phyloP scores from a whole-genome alignment of 2,329 filamentous ascomycete genomes.

The Cercospora berteroae region DNA sequence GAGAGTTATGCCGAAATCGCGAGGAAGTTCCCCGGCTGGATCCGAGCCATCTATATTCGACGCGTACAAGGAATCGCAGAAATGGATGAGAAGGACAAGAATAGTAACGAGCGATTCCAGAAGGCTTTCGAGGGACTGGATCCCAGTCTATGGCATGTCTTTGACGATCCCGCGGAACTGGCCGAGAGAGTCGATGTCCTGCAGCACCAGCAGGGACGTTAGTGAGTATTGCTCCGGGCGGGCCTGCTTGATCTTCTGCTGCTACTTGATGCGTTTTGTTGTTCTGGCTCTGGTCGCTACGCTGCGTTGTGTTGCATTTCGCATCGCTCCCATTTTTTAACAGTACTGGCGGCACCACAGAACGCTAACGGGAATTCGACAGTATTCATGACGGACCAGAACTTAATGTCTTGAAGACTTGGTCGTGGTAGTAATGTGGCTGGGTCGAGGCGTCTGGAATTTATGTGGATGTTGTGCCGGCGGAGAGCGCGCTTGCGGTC shows the following conservation, averaged over 20 bases:
- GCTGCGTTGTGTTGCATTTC: background rate
- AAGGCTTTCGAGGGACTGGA: conserved; percentile 77
- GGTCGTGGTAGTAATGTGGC: conserved; percentile 11
- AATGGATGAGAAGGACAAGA: conserved; percentile 71
- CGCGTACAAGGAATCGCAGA: conserved; percentile 74
- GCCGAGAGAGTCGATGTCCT: conserved; percentile 41
- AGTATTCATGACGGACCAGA: conserved; percentile 19
- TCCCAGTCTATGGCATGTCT: conserved; percentile 72
- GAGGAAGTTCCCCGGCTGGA: conserved; percentile 68
- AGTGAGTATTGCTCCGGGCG: conserved; percentile 17
- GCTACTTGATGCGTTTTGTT: background rate
- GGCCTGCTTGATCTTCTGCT: background rate
- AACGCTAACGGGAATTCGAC: conserved; percentile 13
- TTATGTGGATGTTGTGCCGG: background rate
- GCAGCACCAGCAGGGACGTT: conserved; percentile 17
- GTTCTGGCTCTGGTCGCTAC: background rate
- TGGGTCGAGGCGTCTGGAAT: background rate
- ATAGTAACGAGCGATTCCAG: conserved; percentile 68
- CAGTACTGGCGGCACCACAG: background rate
- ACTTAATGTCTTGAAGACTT: conserved; percentile 20
- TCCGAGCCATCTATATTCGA: conserved; percentile 79
- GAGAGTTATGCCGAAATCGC: conserved; percentile 84
- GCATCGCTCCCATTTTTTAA: background rate
- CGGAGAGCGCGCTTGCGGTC: background rate
- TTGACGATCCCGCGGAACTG: conserved; percentile 70